Evolutionary conservation across 2,329 filamentous ascomycete genomes (phyloP).

Genomic region (Aspergillus glaucus): DNA sequence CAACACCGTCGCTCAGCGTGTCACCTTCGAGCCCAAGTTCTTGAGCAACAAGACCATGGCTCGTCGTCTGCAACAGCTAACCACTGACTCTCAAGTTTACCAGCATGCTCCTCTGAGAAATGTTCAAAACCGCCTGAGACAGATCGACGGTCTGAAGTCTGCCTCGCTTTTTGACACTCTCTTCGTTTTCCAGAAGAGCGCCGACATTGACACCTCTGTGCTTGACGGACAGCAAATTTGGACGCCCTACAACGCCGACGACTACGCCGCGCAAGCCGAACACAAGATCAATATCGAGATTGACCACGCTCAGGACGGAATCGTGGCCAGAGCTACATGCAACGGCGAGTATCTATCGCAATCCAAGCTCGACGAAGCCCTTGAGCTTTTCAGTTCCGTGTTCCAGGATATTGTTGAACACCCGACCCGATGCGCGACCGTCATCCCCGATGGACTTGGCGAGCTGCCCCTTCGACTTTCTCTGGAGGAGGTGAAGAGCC

Average conservation of each 20-base stretch:
- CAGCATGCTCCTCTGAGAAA: conserved; percentile 48
- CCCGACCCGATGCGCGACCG: conserved; percentile 17
- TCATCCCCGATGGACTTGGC: conserved; percentile 16
- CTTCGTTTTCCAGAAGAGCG: conserved; percentile 47
- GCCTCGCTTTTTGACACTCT: conserved; percentile 42
- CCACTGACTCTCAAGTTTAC: conserved; percentile 38
- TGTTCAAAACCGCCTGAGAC: conserved; percentile 42
- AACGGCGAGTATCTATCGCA: conserved; percentile 17
- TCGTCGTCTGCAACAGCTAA: conserved; percentile 41
- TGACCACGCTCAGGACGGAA: conserved; percentile 17
- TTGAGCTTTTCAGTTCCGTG: conserved; percentile 12
- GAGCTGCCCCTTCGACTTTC: conserved; percentile 15
- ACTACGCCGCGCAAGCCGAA: conserved; percentile 18
- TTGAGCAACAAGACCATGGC: conserved; percentile 36
- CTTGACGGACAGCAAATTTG: conserved; percentile 17
- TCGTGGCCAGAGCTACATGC: conserved; percentile 16
- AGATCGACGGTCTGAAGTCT: conserved; percentile 25
- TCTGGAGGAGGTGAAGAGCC: neutral
- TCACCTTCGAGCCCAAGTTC: conserved; percentile 28
- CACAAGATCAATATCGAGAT: conserved; percentile 27
- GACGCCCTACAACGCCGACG: conserved; percentile 15
- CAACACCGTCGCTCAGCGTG: conserved; percentile 47
- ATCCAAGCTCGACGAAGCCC: conserved; percentile 10
- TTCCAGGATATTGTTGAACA: conserved; percentile 24
- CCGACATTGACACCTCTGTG: conserved; percentile 7